A percentile compares a stretch with the other conserved stretches of the same genome.
Evolutionary conservation across 805 yeast species (phyloP).

Genomic region (Yarrowia sp.): DNA sequence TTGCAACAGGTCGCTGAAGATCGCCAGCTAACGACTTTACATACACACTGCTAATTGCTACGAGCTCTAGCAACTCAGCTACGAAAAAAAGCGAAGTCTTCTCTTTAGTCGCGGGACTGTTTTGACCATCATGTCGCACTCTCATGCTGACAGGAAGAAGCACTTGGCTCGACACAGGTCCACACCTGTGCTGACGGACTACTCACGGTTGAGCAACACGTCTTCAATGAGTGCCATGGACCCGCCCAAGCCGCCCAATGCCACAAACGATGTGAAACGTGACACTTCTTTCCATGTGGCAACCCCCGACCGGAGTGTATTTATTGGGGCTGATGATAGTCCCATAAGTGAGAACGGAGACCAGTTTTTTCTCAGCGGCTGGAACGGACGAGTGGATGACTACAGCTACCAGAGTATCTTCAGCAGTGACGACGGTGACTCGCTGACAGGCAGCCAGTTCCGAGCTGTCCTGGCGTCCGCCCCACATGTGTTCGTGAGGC

Average conservation of each 20-base stretch:
- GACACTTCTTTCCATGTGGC: slow-evolving; percentile 3
- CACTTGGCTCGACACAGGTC: neutral
- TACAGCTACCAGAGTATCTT: neutral
- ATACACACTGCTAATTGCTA: slow-evolving; percentile 1
- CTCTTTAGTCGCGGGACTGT: neutral
- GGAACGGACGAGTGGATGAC: slow-evolving; percentile 3
- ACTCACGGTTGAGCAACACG: neutral
- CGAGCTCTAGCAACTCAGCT: neutral
- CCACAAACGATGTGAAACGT: neutral
- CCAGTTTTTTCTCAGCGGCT: slow-evolving; percentile 11
- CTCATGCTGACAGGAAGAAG: neutral
- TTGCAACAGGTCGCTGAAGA: neutral
- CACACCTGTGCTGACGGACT: neutral
- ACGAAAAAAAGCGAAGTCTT: neutral
- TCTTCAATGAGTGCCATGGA: neutral
- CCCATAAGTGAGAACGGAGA: neutral
- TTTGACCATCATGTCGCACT: neutral
- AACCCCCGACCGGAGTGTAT: slow-evolving; percentile 16
- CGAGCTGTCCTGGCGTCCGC: neutral
- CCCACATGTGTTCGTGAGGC: neutral
- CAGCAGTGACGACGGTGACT: slow-evolving; percentile 21
- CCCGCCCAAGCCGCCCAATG: neutral
- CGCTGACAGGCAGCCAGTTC: neutral
- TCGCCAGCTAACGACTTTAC: neutral
- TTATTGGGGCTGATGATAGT: slow-evolving; percentile 8